A percentile compares a stretch with the other conserved stretches of the same genome.
phyloP scores from a whole-genome alignment of 2,329 filamentous ascomycete genomes.

The Fusarium aywerte region DNA sequence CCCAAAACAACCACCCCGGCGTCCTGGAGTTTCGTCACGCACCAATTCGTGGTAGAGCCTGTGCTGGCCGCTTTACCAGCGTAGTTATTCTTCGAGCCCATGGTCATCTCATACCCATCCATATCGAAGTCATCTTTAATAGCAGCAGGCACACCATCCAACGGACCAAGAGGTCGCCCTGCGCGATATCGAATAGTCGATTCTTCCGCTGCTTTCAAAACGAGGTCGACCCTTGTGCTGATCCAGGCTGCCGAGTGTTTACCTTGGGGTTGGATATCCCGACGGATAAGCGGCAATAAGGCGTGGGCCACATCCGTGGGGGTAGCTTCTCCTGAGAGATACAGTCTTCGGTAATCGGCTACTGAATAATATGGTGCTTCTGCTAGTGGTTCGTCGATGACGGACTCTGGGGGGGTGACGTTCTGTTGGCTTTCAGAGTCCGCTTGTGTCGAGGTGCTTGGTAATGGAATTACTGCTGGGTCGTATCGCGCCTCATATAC shows the following conservation, averaged over 20 bases:
- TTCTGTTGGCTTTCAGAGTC: background rate
- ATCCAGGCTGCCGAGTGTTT: conserved; percentile 58
- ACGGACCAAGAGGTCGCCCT: conserved; percentile 66
- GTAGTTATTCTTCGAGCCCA: conserved; percentile 72
- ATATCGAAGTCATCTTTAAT: conserved; percentile 83
- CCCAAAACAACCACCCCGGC: conserved; percentile 77
- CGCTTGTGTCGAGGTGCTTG: background rate
- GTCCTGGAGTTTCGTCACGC: conserved; percentile 74
- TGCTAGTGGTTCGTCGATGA: background rate
- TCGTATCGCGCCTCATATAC: conserved; percentile 61
- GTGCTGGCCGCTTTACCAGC: conserved; percentile 57
- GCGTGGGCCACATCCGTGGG: conserved; percentile 58
- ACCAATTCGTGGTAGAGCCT: conserved; percentile 69
- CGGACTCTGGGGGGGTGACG: background rate
- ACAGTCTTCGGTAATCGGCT: conserved; percentile 58
- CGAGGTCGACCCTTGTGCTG: conserved; percentile 54
- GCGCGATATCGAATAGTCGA: conserved; percentile 61
- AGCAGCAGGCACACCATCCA: conserved; percentile 78
- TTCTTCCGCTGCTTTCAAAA: conserved; percentile 55
- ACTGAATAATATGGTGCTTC: conserved; percentile 50
- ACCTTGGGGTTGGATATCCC: conserved; percentile 51
- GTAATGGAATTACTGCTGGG: conserved; percentile 57
- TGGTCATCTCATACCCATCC: conserved; percentile 73
- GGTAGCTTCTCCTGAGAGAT: conserved; percentile 58
- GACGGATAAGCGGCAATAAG: conserved; percentile 58